Evolutionary conservation across 805 yeast genomes (phyloP), one percentile per base, ranked within the genome.

Genomic region (Ogataea pignaliae): DNA sequence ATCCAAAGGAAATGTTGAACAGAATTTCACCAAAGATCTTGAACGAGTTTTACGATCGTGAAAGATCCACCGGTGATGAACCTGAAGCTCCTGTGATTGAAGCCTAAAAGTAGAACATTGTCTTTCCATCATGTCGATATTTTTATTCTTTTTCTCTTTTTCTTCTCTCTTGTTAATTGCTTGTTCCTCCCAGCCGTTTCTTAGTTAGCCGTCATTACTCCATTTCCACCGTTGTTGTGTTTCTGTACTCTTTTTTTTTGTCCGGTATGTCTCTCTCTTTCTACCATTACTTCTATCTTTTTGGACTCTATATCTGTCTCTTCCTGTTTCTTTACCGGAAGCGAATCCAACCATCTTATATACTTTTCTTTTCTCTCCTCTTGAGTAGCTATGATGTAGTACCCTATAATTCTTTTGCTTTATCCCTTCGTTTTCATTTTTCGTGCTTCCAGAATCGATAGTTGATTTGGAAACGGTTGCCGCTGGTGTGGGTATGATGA

Each of bases 1-100:
- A 93, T 75, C 99, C 99, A 64, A 93, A 90, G 81, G 98, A 93
- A 72, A 77, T 93, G 86, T 83, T 93, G 64, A 93, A 93, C 78
- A 89, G 99, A 82, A 88, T 93, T 63, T 89, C 97, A 47, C 98
- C 98, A 67, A 93, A 93, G 82, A 88, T 93, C 59, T 74, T 93
- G 64, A 83, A 82, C 55, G 98, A 91, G 71, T 93, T 91, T 71
- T 93, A 93, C 71, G 98, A 91, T 61, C 81, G 97, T 70, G 82
- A 83, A 40, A 81, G 88, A 64, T 81, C 77, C 48, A 55, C 52
- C n/a, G 81, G 74, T 53, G 84, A 77, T 39, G 60, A 49, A 28
- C 56, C 54, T 39, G 60, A 49, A 28, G 57, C 54, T 40, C 61
- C 61, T 29, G 29, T 56, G 41, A 53, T 56, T 40, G 61, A 56